Percentiles rank a stretch among this genome's conserved stretches.
These are phyloP conservation scores for Juglanconis oblonga DNA, from an alignment of 2,329 filamentous ascomycete genomes.

Conservation along the genomic window DNA sequence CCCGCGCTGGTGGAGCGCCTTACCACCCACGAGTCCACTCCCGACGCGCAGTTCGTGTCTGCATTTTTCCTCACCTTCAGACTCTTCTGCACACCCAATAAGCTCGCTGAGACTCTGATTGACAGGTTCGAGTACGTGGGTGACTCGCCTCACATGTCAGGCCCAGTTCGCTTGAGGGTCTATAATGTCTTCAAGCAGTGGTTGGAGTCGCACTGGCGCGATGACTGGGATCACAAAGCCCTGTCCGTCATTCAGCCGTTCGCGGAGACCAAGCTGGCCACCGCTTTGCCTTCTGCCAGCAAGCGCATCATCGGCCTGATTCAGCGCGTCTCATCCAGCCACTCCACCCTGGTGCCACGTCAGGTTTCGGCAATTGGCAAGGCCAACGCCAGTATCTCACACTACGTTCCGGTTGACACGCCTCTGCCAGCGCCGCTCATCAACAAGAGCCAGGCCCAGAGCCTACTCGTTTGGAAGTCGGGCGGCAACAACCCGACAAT, in stretches of 20 bases:
- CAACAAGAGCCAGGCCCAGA: constrained; percentile 71
- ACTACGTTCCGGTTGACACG: constrained; percentile 68
- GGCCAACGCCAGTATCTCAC: constrained; percentile 66
- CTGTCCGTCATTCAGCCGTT: constrained; percentile 76
- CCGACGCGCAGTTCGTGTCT: constrained; percentile 86
- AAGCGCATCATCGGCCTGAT: constrained; percentile 77
- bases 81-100: constrained; percentile 78
- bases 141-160: constrained; percentile 70
- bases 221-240: constrained; percentile 74
- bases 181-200: constrained; percentile 98
- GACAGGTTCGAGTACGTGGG: constrained; percentile 90
- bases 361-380: constrained; percentile 85
- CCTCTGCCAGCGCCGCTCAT: constrained; percentile 69
- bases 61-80: constrained; percentile 97
- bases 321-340: constrained; percentile 67
- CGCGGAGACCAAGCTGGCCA: constrained; percentile 67
- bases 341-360: constrained; percentile 76
- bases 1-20: constrained; percentile 90
- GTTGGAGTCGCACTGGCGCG: constrained; percentile 93
- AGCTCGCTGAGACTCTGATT: constrained; percentile 79
- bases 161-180: constrained; percentile 81
- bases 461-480: constrained; percentile 71
- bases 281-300: constrained; percentile 71
- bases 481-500: constrained; percentile 71
- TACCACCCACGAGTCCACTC: constrained; percentile 88